These are phyloP conservation scores for Penicillium samsonianum DNA, from an alignment of 495 filamentous ascomycete species.

Conservation along the genomic window DNA sequence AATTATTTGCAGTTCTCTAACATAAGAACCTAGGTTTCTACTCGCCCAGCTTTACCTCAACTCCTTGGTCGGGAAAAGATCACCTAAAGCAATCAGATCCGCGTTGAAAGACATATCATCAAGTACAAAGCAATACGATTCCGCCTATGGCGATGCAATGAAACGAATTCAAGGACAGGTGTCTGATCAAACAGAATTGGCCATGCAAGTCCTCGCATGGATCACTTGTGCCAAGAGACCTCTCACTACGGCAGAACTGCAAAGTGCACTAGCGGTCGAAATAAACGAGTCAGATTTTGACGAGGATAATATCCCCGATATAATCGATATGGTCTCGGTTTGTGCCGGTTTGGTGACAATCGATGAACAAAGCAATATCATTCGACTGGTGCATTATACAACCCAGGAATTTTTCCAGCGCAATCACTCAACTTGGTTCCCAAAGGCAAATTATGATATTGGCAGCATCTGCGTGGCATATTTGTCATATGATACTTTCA, in stretches of 20 bases:
- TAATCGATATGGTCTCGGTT: constrained; percentile 44
- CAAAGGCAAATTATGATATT: constrained; percentile 1
- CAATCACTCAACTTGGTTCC: constrained; percentile 14
- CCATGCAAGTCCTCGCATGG: constrained; percentile 29
- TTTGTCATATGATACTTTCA: constrained; percentile 19
- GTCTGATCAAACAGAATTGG: not conserved
- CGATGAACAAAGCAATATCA: constrained; percentile 42
- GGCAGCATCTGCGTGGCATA: constrained; percentile 21
- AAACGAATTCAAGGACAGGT: not conserved
- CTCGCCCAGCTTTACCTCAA: constrained; percentile 16
- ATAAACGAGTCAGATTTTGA: constrained; percentile 33
- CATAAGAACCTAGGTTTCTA: constrained; percentile 12
- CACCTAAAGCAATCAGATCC: constrained; percentile 4
- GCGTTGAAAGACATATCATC: not conserved
- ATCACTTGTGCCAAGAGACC: constrained; percentile 39
- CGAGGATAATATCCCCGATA: constrained; percentile 37
- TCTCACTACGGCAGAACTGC: constrained; percentile 46
- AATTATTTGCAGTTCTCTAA: not conserved
- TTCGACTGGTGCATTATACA: constrained; percentile 57
- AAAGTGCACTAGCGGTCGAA: constrained; percentile 50
- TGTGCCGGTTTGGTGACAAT: constrained; percentile 56
- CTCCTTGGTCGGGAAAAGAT: constrained; percentile 9
- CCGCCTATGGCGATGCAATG: not conserved
- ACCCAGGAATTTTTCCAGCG: constrained; percentile 50
- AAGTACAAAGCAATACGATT: not conserved